A percentile compares a stretch with the other conserved stretches of the same genome.
Evolutionary conservation across 371 early-diverging fungal genomes (phyloP).

Genomic region (Rhizopus stolonifer): DNA sequence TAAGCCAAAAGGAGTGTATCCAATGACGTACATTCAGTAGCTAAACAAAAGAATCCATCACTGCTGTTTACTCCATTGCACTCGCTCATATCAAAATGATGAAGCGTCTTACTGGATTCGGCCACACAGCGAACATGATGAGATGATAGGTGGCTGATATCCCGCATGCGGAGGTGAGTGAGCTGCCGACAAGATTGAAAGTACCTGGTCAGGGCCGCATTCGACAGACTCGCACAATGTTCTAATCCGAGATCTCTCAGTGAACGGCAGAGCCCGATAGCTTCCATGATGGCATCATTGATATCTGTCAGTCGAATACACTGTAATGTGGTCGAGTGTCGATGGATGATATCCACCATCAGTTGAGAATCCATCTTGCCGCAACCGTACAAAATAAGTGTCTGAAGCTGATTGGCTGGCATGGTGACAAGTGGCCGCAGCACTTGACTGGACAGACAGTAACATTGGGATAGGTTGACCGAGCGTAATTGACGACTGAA

Average conservation of each 20-base stretch:
- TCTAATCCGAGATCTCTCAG: constrained; percentile 40
- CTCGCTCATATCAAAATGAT: constrained; percentile 43
- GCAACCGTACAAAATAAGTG: constrained; percentile 41
- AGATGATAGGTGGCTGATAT: constrained; percentile 34
- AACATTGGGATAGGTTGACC: constrained; percentile 43
- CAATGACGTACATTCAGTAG: constrained; percentile 24
- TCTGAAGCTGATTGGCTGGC: constrained; percentile 25
- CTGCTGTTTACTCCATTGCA: constrained; percentile 27
- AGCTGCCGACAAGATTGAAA: constrained; percentile 16
- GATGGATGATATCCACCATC: constrained; percentile 28
- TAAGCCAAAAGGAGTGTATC: constrained; percentile 32
- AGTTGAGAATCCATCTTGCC: constrained; percentile 34
- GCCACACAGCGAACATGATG: constrained; percentile 28
- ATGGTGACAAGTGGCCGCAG: constrained; percentile 35
- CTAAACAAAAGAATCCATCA: constrained; percentile 28
- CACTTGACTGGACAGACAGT: constrained; percentile 40
- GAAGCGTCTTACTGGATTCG: constrained; percentile 13
- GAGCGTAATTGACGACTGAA: constrained; percentile 26
- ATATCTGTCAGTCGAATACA: constrained; percentile 42
- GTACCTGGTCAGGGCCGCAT: constrained; percentile 24
- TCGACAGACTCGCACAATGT: constrained; percentile 33
- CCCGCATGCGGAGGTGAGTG: constrained; percentile 35
- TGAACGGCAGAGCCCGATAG: constrained; percentile 27
- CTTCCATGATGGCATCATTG: constrained; percentile 29
- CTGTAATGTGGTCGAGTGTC: constrained; percentile 28